phyloP scores from a whole-genome alignment of 306 rosid species.

The Lathyrus tuberosus region DNA sequence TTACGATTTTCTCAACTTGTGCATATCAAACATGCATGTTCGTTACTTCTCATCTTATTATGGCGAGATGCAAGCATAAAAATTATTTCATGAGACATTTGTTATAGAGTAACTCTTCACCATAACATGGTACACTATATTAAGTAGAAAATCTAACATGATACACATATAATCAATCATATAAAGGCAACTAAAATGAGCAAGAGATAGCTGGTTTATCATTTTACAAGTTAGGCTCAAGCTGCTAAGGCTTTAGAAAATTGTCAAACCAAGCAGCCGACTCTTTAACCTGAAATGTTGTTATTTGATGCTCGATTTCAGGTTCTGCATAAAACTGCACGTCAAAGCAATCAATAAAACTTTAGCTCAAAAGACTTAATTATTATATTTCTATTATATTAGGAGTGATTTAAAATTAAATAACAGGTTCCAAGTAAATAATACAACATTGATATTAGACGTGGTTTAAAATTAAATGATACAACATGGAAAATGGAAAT shows the following conservation, averaged over 20 bases:
- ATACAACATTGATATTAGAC: no score
- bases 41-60: no score
- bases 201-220: not conserved
- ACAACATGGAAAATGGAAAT: conserved; percentile 8
- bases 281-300: conserved; percentile 63
- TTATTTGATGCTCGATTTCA: conserved; percentile 61
- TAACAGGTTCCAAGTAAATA: no score
- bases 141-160: no score
- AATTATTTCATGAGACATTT: no score
- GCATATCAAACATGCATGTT: no score
- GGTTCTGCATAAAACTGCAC: conserved; percentile 63
- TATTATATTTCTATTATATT: conserved; percentile 4
- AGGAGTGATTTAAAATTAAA: not conserved
- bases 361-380: conserved; percentile 8
- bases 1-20: no score
- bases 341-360: conserved; percentile 34
- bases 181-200: no score
- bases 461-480: not conserved
- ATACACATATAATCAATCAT: no score
- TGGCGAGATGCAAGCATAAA: no score
- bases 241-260: conserved; percentile 51
- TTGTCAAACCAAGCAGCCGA: conserved; percentile 81
- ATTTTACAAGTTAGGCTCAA: conserved; percentile 1
- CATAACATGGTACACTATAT: no score
- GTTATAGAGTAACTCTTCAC: no score